Evolutionary conservation across 1,139 yeast species (phyloP).

Genomic region (Pneumocystis sp.): DNA sequence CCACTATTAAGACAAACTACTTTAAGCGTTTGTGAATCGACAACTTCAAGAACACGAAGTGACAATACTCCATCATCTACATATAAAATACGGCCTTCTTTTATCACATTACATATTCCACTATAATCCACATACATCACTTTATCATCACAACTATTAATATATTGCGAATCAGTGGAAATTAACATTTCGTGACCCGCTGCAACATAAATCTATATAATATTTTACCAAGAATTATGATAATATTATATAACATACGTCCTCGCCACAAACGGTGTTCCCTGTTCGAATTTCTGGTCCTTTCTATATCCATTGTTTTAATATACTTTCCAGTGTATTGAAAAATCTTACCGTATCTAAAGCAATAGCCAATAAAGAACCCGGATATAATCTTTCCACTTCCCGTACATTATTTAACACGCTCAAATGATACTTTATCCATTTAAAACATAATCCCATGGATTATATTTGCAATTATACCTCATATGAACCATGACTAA

Average conservation of each 20-base stretch:
- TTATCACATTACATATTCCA: conserved; percentile 89
- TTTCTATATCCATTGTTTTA: conserved; percentile 28
- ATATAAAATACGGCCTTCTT: conserved; percentile 74
- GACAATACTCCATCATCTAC: conserved; percentile 96
- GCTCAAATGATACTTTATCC: conserved; percentile 62
- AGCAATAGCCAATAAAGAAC: conserved; percentile 96
- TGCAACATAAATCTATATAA: conserved; percentile 38
- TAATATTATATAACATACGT: conserved; percentile 21
- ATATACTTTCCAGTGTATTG: neutral
- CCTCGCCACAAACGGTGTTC: conserved; percentile 63
- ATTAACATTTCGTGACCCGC: conserved; percentile 83
- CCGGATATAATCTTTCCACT: conserved; percentile 77
- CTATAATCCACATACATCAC: conserved; percentile 84
- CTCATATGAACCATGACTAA: conserved; percentile 92
- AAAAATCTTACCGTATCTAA: conserved; percentile 48
- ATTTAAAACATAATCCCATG: neutral
- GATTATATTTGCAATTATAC: neutral
- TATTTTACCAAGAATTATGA: conserved; percentile 19
- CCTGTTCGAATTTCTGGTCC: conserved; percentile 99
- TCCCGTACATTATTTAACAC: conserved; percentile 92
- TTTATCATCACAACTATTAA: conserved; percentile 55
- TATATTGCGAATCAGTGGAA: conserved; percentile 76
- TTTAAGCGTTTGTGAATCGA: conserved; percentile 64
- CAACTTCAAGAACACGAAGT: conserved; percentile 73
- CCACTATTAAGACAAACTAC: conserved; percentile 89